These are phyloP conservation scores for Cladosporium sp. DNA, from an alignment of 2,329 filamentous ascomycete genomes.

Conservation along the genomic window DNA sequence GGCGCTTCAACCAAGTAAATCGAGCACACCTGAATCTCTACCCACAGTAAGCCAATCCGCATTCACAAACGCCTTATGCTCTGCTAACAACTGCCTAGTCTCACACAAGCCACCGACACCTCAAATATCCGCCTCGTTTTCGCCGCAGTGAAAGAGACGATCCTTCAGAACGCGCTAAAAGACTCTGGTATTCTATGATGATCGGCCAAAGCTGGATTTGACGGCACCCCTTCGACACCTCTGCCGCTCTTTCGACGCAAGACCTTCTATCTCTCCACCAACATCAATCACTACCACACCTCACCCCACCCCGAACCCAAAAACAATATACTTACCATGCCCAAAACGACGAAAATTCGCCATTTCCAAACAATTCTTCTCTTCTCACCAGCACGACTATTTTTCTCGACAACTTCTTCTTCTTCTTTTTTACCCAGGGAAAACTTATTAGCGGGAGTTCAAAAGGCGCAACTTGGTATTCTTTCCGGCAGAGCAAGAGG, in stretches of 20 bases:
- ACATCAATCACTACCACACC: background rate
- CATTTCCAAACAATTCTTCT: background rate
- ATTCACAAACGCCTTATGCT: background rate
- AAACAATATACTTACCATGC: background rate
- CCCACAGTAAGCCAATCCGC: slow-evolving; percentile 76
- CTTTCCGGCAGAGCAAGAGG: background rate
- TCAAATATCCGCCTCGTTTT: slow-evolving; percentile 98
- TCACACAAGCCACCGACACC: slow-evolving; percentile 98
- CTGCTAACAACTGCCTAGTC: slow-evolving; percentile 52
- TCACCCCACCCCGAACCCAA: background rate
- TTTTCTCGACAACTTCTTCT: background rate
- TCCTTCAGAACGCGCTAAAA: slow-evolving; percentile 95
- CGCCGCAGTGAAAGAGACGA: slow-evolving; percentile 97
- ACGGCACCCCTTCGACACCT: background rate
- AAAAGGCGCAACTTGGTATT: background rate
- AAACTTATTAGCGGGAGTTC: slow-evolving; percentile 9
- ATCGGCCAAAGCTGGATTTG: background rate
- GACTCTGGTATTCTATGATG: slow-evolving; percentile 84
- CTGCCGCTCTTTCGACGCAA: background rate
- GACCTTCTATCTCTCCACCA: background rate
- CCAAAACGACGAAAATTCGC: background rate
- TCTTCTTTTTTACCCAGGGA: background rate
- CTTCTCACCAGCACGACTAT: background rate
- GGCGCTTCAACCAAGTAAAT: slow-evolving; percentile 99
- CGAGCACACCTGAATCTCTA: slow-evolving; percentile 93